Evolutionary conservation across 2,329 filamentous ascomycete species (phyloP).

Genomic region (Pyricularia pennisetigena): DNA sequence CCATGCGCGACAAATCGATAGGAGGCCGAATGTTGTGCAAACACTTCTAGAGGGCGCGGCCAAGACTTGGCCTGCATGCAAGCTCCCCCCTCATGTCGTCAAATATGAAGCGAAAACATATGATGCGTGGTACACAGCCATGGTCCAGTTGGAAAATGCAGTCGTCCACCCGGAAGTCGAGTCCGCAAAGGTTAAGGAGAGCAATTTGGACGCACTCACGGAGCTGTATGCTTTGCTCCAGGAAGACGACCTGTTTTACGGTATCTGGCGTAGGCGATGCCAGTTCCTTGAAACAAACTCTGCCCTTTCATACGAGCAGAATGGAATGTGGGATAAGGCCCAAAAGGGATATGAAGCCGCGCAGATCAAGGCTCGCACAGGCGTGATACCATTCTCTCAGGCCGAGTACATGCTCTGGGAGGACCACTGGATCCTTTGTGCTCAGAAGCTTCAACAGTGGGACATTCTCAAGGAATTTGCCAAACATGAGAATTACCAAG

Average conservation of each 20-base stretch:
- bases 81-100: conserved; percentile 89
- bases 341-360: conserved; percentile 95
- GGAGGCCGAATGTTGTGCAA: conserved; percentile 89
- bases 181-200: conserved; percentile 76
- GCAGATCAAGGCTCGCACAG: conserved; percentile 93
- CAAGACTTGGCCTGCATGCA: conserved; percentile 75
- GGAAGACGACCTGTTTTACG: conserved; percentile 96
- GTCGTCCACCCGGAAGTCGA: conserved; percentile 79
- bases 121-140: conserved; percentile 93
- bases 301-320: conserved; percentile 94
- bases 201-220: conserved; percentile 90
- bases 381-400: conserved; percentile 90
- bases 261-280: conserved; percentile 88
- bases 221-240: conserved; percentile 85
- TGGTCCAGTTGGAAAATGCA: conserved; percentile 81
- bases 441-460: conserved; percentile 98
- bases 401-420: conserved; percentile 99
- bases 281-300: conserved; percentile 98
- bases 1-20: conserved; percentile 87
- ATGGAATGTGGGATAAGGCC: conserved; percentile 98
- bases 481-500: conserved; percentile 97
- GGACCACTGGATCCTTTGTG: conserved; percentile 96
- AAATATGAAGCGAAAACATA: conserved; percentile 93
- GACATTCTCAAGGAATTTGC: conserved; percentile 95
- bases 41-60: conserved; percentile 83